Conservation (phyloP, 768 basidiomycete species). For the Leucocoprinus sp. region DNA sequence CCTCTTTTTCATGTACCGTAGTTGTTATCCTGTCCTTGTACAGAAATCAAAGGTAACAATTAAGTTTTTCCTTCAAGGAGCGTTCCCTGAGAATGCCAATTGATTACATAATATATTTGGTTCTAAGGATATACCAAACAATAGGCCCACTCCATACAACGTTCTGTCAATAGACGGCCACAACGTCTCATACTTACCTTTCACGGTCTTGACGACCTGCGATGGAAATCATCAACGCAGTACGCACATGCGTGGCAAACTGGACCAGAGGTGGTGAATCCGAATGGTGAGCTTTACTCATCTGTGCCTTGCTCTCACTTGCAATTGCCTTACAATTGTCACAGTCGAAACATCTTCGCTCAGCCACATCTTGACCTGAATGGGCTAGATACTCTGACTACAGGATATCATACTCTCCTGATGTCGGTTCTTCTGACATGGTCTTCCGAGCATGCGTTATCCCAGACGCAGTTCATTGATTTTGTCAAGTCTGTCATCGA, state of each 20-base stretch:
- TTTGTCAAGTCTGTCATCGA: slow-evolving; percentile 59
- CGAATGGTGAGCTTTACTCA: slow-evolving; percentile 47
- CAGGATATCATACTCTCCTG: slow-evolving; percentile 62
- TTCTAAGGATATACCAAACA: slow-evolving; percentile 3
- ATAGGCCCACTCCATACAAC: background rate
- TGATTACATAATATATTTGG: slow-evolving; percentile 4
- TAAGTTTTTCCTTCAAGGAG: no score
- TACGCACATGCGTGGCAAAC: slow-evolving; percentile 38
- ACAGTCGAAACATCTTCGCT: slow-evolving; percentile 55
- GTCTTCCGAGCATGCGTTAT: slow-evolving; percentile 39
- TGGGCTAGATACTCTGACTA: slow-evolving; percentile 49
- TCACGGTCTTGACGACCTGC: background rate
- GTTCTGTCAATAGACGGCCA: background rate
- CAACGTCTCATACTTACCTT: background rate
- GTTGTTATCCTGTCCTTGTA: background rate
- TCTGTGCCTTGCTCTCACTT: slow-evolving; percentile 14
- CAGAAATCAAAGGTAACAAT: no score
- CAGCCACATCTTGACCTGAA: slow-evolving; percentile 50
- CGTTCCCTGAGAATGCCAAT: background rate
- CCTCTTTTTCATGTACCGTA: background rate
- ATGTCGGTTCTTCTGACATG: slow-evolving; percentile 51
- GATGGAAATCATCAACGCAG: slow-evolving; percentile 56
- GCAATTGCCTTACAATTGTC: slow-evolving; percentile 3
- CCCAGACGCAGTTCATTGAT: slow-evolving; percentile 42
- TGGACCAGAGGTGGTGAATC: slow-evolving; percentile 57